These are phyloP conservation scores for Ciborinia camelliae DNA, from an alignment of 2,329 filamentous ascomycete genomes.

Conservation along the genomic window DNA sequence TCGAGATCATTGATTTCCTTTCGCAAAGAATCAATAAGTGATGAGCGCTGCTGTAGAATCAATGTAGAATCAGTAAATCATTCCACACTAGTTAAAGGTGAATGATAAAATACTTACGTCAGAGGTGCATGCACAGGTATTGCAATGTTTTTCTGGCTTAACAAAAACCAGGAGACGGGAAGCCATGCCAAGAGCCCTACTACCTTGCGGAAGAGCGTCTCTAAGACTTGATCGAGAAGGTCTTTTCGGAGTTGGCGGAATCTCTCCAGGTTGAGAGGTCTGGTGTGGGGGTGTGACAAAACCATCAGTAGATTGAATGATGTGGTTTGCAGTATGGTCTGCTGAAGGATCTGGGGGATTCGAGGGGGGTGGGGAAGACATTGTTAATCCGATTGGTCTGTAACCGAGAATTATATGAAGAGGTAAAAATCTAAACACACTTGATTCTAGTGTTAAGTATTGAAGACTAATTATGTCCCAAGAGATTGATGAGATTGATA, in stretches of 20 bases:
- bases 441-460: not conserved
- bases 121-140: not conserved
- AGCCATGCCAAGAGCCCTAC: too few species aligned
- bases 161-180: too few species aligned
- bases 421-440: too few species aligned
- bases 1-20: not conserved
- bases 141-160: not conserved
- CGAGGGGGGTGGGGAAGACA: not conserved
- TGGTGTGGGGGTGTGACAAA: not conserved
- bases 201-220: too few species aligned
- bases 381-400: not conserved
- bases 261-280: not conserved
- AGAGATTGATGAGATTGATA: not conserved
- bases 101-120: not conserved
- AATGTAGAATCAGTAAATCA: not conserved
- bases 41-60: not conserved
- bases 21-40: not conserved
- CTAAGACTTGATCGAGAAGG: not conserved
- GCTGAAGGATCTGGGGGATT: not conserved
- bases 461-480: too few species aligned
- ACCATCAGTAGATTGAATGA: not conserved
- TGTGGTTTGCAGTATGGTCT: rapidly evolving
- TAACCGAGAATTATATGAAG: not conserved
- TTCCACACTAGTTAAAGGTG: not conserved
- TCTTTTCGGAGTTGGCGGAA: too few species aligned